Conservation (phyloP, 345 rosid species). For the Salix udensis region DNA sequence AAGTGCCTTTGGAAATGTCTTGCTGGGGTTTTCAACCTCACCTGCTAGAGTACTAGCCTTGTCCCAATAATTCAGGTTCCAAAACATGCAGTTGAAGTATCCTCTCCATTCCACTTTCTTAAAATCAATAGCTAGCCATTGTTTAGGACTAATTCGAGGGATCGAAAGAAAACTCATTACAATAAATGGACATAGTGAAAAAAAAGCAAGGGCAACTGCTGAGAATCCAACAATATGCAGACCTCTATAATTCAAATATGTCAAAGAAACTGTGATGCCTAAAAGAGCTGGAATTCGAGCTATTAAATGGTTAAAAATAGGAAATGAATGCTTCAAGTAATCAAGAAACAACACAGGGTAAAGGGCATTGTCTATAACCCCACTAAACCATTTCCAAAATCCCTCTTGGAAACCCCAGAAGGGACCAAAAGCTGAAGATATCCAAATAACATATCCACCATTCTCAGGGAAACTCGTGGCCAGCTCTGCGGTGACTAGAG, state of each 20-base stretch:
- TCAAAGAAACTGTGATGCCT: slow-evolving; percentile 63
- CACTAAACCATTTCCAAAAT: slow-evolving; percentile 97
- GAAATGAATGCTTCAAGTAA: slow-evolving; percentile 82
- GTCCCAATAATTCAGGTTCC: slow-evolving; percentile 97
- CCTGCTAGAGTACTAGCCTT: slow-evolving; percentile 94
- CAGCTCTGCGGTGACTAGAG: slow-evolving; percentile 86
- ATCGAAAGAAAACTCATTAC: slow-evolving; percentile 67
- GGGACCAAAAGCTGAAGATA: slow-evolving; percentile 84
- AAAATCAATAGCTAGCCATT: slow-evolving; percentile 68
- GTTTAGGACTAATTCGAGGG: slow-evolving; percentile 58
- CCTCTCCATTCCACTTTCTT: slow-evolving; percentile 77
- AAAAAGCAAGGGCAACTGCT: slow-evolving; percentile 62
- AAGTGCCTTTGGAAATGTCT: slow-evolving; percentile 85
- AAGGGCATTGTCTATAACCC: slow-evolving; percentile 92
- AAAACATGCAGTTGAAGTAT: slow-evolving; percentile 84
- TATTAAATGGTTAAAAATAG: slow-evolving; percentile 46
- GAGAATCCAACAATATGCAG: slow-evolving; percentile 79
- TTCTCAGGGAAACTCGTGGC: slow-evolving; percentile 90
- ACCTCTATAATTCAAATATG: slow-evolving; percentile 84
- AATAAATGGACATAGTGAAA: slow-evolving; percentile 72
- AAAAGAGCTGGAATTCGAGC: slow-evolving; percentile 81
- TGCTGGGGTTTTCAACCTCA: slow-evolving; percentile 75
- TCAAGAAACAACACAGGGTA: slow-evolving; percentile 86
- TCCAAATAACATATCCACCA: slow-evolving; percentile 92
- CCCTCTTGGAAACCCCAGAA: slow-evolving; percentile 98